Evolutionary conservation across 495 filamentous ascomycete species (phyloP), one percentile per base, ranked within the genome.

Genomic region (Aspergillus biplanus): DNA sequence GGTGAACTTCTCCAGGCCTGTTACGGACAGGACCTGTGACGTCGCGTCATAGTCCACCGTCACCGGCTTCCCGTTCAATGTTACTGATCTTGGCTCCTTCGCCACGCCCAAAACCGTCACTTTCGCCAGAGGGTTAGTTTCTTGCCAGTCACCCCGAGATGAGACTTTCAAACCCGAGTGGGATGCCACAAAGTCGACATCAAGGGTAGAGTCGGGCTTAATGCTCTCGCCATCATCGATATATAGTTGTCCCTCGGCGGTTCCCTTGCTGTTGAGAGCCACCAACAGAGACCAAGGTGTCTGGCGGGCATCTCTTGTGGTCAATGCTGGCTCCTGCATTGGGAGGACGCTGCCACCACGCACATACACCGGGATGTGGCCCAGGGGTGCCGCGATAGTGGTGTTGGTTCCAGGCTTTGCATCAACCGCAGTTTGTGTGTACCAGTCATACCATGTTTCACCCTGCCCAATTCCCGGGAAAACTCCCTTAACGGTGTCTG

Each of bases 391-490:
- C 13, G 82, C 73, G 56, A 95, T 89, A 0, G 89, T 92, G 3
- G 87, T 84, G 64, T 93, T 93, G 61, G 87, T 77, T 6, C 86
- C 87, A 0, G 84, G 70, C 52, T 78, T 33, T 1, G 83, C 87
- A 6, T 75, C 65, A 4, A 92, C 80, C 0, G 76, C 74, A 1
- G 78, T 75, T 42, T 85, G 80, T 15, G 80, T 87, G 72, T 95
- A 93, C 90, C 90, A 94, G 69, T 96, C 92, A 64, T 94, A 96
- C 86, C 90, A 96, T 8, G 87, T 63, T 58, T 86, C 82, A 5
- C 85, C 86, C 2, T 82, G 69, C 5, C 80, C 85, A 4, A 86
- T 71, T 16, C 92, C 91, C 0, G 92, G 92, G 71, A 96, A 95
- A 7, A 93, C 86, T 31, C 88, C 92, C n/a, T 86, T 75, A 16